These are phyloP conservation scores for Fraxinus floribunda DNA, from an alignment of 305 asterid species.

Conservation along the genomic window DNA sequence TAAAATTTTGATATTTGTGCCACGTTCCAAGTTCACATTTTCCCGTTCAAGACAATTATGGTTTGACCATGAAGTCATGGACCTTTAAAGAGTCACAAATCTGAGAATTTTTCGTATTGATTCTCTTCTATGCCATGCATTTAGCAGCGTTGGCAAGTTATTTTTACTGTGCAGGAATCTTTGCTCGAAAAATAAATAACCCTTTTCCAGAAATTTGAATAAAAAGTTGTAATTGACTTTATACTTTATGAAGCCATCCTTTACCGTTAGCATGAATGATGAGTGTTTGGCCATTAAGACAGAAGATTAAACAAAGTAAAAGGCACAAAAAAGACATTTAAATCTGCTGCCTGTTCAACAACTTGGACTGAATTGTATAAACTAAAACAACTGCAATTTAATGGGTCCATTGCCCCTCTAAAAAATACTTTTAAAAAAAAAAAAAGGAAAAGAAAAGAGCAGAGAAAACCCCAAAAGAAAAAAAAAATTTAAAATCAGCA, in stretches of 20 bases:
- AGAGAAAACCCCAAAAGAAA: not conserved
- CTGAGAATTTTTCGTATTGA: constrained; percentile 10
- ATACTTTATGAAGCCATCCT: constrained; percentile 21
- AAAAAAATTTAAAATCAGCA: not conserved
- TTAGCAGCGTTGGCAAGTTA: not conserved
- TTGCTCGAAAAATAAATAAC: constrained; percentile 15
- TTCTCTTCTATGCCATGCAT: constrained; percentile 34
- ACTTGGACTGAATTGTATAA: not conserved
- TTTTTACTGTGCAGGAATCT: constrained; percentile 22
- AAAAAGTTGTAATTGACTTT: constrained; percentile 33
- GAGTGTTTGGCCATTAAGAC: constrained; percentile 31
- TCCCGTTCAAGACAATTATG: constrained; percentile 19
- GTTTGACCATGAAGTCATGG: constrained; percentile 35
- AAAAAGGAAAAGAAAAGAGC: not conserved
- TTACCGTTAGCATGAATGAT: constrained; percentile 34
- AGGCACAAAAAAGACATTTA: constrained; percentile 25
- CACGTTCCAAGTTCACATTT: constrained; percentile 23
- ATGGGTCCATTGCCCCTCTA: not conserved
- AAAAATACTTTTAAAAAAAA: too few relatives aligned
- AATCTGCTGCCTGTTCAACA: constrained; percentile 3
- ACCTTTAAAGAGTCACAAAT: constrained; percentile 6
- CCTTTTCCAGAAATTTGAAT: constrained; percentile 25
- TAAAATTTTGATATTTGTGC: not conserved
- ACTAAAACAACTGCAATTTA: not conserved
- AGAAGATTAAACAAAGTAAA: constrained; percentile 24